Base-by-base conservation (phyloP, 495 filamentous ascomycete genomes). In the Cercophora sp. region DNA sequence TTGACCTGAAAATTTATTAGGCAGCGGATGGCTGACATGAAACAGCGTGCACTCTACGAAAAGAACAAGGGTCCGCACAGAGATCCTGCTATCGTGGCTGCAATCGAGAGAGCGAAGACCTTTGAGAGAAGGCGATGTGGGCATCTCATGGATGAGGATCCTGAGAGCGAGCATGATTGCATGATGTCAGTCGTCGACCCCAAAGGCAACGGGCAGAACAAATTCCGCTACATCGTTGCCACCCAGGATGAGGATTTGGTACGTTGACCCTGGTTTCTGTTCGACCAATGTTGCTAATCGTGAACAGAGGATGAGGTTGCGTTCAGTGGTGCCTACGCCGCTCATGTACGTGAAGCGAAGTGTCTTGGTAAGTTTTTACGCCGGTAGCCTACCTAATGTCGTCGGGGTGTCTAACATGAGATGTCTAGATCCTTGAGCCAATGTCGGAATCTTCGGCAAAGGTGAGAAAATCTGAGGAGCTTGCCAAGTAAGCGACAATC, bases 91-190 rank as follows among this genome's bases (percentile, higher is more conserved):
- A 76, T 82, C 40, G 72, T 76, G 10, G 71, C 63, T 15, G 73
- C 84, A 22, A 88, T 91, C 61, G 79, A 81, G 26, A 70, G 79
- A 51, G 86, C 87, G 3, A 89, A 90, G 69, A 66, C 55, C 40
- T 83, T 89, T 56, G 93, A 96, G 59, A 83, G 91, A 42, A 80
- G 93, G 39, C 83, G 92, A 57, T 99, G 93, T 68, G 86, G 85
- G 37, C 93, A 99, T 69, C 85, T 93, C 64, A 84, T 83, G 49
- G 84, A 92, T 50, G 80, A 87, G 41, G 74, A 86, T 41, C 86
- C 91, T 1, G 82, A 95, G 50, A 75, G 82, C 34, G 82, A 90
- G 53, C 65, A 80, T 20, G 88, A 89, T 54, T 99, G 94, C 65
- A 72, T 96, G 20, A 72, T 81, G 40, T 84, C 79, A 0, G 83